Percentiles rank a stretch among this genome's conserved stretches.
These are phyloP conservation scores for Serendipita vermifera DNA, from an alignment of 768 basidiomycete genomes.

Conservation along the genomic window DNA sequence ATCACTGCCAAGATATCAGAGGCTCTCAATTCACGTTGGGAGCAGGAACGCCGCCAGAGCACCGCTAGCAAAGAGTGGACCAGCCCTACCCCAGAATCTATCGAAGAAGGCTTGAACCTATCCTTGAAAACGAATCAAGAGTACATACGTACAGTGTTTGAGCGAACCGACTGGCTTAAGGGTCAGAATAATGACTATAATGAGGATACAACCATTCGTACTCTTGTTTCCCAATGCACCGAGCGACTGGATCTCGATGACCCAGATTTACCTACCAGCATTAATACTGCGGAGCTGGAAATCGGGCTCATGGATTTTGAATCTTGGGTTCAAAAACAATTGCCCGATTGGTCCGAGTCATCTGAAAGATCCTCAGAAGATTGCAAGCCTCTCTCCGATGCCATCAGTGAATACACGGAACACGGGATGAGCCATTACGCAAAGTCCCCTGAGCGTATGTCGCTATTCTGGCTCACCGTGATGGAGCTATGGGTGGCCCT, in stretches of 20 bases:
- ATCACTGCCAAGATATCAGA: constrained; percentile 15
- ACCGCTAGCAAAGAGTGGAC: constrained; percentile 19
- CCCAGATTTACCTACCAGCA: not conserved
- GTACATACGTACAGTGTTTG: not conserved
- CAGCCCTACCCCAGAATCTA: too few relatives aligned
- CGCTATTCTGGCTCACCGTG: constrained; percentile 32
- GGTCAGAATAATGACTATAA: not conserved
- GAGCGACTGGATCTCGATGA: not conserved
- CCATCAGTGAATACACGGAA: not conserved
- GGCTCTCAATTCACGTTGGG: constrained; percentile 28
- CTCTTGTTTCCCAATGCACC: not conserved
- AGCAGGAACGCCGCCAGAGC: constrained; percentile 20
- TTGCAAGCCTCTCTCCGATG: not conserved
- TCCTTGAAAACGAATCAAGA: not conserved
- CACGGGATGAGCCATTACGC: not conserved
- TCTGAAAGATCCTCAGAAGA: not conserved
- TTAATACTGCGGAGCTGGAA: not conserved
- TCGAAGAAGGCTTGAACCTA: not conserved
- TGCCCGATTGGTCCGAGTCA: not conserved
- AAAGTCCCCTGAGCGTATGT: constrained; percentile 17
- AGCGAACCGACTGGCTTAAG: not conserved
- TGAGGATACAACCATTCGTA: not conserved
- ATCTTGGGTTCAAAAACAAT: not conserved
- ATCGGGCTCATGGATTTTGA: not conserved
- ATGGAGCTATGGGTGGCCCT: constrained; percentile 39